Percentiles rank a stretch among this genome's conserved stretches.
Conservation (phyloP, 2,329 filamentous ascomycete species). For the Neofusicoccum parvum region DNA sequence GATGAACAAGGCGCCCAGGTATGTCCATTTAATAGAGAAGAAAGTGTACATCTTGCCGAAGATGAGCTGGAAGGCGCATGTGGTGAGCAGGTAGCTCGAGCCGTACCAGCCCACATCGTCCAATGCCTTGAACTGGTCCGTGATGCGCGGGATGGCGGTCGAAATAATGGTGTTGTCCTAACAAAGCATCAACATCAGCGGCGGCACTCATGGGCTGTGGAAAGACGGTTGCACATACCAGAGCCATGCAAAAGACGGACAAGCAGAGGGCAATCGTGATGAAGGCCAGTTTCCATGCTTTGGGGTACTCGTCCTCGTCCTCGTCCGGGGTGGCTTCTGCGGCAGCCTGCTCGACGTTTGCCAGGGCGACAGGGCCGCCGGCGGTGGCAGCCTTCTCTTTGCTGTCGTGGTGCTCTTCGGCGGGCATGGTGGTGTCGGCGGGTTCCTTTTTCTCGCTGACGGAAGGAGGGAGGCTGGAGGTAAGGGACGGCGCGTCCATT, state of each 20-base stretch:
- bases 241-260: conserved; percentile 33
- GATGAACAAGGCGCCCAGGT: conserved; percentile 46
- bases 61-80: conserved; percentile 43
- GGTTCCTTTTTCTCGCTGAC: conserved; percentile 33
- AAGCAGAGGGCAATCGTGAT: conserved; percentile 34
- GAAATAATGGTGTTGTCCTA: conserved; percentile 30
- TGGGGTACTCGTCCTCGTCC: conserved; percentile 38
- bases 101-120: conserved; percentile 32
- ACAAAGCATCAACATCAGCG: neutral
- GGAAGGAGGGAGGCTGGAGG: conserved; percentile 22
- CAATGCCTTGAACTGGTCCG: conserved; percentile 30
- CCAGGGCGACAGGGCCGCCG: conserved; percentile 10
- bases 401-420: conserved; percentile 14
- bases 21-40: conserved; percentile 52
- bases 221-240: conserved; percentile 21
- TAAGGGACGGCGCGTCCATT: conserved; percentile 8
- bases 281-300: conserved; percentile 28
- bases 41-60: conserved; percentile 50
- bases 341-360: conserved; percentile 21
- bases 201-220: neutral
- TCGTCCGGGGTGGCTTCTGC: conserved; percentile 28
- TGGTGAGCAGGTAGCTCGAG: conserved; percentile 45
- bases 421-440: conserved; percentile 30
- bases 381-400: conserved; percentile 19
- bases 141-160: conserved; percentile 35